Conservation (phyloP, 2,329 filamentous ascomycete genomes). For the Orbilia ellipsospora region DNA sequence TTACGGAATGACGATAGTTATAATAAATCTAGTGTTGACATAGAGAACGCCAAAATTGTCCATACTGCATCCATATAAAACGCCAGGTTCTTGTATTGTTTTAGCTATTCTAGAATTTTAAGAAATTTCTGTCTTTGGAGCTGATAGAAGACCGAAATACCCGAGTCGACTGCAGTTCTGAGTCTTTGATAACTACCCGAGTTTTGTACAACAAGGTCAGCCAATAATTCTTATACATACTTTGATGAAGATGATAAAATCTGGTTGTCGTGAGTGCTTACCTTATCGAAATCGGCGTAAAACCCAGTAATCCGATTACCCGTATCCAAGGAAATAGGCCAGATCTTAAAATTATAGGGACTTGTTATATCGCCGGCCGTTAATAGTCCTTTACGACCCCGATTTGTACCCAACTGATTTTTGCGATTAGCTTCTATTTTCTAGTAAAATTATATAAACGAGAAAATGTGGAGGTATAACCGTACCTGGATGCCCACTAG, state of each 20-base stretch:
- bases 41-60: no score
- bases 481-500: not conserved
- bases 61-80: no score
- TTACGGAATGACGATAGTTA: no score
- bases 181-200: not conserved
- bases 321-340: not conserved
- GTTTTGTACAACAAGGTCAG: not conserved
- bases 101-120: no score
- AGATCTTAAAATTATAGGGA: not conserved
- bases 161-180: not conserved
- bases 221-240: not conserved
- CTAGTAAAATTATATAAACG: not conserved
- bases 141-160: not conserved
- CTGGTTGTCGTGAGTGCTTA: not conserved
- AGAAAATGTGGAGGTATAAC: not conserved
- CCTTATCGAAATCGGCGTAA: conserved; percentile 8
- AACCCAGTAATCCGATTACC: not conserved
- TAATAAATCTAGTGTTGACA: no score
- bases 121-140: not conserved
- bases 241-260: not conserved
- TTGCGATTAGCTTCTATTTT: not conserved
- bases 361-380: not conserved
- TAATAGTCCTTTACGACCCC: conserved; percentile 7
- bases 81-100: no score
- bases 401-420: conserved; percentile 5